phyloP scores from a whole-genome alignment of 1,139 yeast genomes.

The Yamadazyma membranifaciens region DNA sequence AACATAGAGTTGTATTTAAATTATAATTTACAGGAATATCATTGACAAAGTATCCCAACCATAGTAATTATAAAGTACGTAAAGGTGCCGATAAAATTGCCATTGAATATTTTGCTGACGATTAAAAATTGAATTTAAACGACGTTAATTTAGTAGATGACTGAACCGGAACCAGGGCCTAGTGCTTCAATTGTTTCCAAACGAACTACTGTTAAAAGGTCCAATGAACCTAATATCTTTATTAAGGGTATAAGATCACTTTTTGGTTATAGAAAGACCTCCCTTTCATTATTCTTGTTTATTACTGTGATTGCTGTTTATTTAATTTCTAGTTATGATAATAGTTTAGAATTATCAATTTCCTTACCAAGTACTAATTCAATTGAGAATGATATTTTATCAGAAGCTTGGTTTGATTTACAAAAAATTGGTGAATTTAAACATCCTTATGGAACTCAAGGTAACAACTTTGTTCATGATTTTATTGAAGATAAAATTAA shows the following conservation, averaged over 20 bases:
- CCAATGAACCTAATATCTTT: constrained; percentile 13
- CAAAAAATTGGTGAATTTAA: constrained; percentile 62
- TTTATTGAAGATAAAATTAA: constrained; percentile 51
- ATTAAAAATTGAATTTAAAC: not conserved
- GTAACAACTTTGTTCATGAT: constrained; percentile 74
- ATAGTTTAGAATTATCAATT: constrained; percentile 37
- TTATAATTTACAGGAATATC: no score
- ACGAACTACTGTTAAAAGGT: constrained; percentile 1
- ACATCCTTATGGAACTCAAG: constrained; percentile 78
- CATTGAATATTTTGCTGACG: no score
- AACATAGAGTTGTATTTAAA: no score
- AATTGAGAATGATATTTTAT: constrained; percentile 26
- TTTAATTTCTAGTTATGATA: constrained; percentile 29
- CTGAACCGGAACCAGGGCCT: constrained; percentile 9
- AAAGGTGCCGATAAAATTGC: not conserved
- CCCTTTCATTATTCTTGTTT: constrained; percentile 50
- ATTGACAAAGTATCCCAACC: no score
- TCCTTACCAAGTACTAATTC: constrained; percentile 42
- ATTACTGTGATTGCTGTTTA: constrained; percentile 38
- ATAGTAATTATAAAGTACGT: not conserved
- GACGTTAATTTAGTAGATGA: constrained; percentile 5
- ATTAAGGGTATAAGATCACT: constrained; percentile 21
- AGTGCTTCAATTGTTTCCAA: constrained; percentile 6
- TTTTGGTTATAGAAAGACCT: constrained; percentile 62
- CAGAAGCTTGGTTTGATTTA: constrained; percentile 64